These are phyloP conservation scores for Rhodotorula graminis DNA, from an alignment of 768 basidiomycete species.

Conservation along the genomic window DNA sequence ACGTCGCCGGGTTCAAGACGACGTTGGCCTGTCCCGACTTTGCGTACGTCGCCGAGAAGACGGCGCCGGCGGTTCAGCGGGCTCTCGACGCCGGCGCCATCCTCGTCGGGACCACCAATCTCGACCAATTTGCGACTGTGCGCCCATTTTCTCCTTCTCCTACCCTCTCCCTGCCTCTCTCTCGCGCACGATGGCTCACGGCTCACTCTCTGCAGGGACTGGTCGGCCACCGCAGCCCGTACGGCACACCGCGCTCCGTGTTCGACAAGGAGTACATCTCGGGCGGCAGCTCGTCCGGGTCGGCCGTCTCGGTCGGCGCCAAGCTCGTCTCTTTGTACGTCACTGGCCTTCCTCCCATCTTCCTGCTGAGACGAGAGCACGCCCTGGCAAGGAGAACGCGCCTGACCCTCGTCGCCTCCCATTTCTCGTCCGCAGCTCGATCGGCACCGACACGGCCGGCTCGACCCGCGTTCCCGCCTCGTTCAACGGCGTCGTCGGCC, in stretches of 20 bases:
- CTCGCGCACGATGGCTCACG: no score
- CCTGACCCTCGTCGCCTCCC: neutral
- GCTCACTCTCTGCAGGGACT: neutral
- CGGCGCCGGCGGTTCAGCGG: slow-evolving; percentile 7
- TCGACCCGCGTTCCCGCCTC: slow-evolving; percentile 11
- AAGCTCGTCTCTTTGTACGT: neutral
- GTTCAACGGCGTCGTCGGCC: slow-evolving; percentile 16
- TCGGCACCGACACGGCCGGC: slow-evolving; percentile 22
- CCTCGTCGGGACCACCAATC: slow-evolving; percentile 17
- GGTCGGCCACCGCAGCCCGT: slow-evolving; percentile 4
- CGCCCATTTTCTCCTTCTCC: neutral
- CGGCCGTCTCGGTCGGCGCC: slow-evolving; percentile 8
- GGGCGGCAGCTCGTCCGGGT: slow-evolving; percentile 8
- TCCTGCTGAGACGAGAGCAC: no score
- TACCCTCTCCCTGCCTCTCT: no score
- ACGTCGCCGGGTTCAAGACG: slow-evolving; percentile 4
- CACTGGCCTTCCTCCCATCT: no score
- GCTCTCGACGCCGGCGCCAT: slow-evolving; percentile 12
- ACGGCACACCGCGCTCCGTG: slow-evolving; percentile 3
- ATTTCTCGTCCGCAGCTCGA: neutral
- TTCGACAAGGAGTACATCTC: neutral
- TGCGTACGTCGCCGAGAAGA: neutral
- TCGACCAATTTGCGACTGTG: slow-evolving; percentile 24
- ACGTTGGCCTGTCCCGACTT: slow-evolving; percentile 7
- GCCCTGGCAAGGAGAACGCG: no score